Evolutionary conservation across 2,329 filamentous ascomycete genomes (phyloP).

Genomic region (Fusarium tanahbumbuense): DNA sequence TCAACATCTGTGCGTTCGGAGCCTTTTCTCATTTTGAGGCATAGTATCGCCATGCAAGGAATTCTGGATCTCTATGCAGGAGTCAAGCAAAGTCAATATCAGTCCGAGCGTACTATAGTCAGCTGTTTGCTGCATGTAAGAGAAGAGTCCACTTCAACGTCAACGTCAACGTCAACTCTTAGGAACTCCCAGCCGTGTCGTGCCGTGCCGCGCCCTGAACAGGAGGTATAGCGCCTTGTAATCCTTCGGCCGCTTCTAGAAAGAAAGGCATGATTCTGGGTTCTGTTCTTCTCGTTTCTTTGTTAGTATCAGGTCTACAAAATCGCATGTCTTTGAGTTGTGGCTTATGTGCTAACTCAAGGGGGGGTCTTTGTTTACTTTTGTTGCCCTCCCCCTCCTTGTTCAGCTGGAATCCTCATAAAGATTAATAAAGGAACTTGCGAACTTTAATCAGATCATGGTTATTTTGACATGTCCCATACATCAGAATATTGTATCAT

Average conservation of each 20-base stretch:
- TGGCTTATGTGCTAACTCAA: constrained; percentile 5
- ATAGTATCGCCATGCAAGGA: neutral
- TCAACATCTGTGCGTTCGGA: constrained; percentile 19
- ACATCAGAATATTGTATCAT: neutral
- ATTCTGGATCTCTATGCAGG: neutral
- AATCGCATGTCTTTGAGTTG: constrained; percentile 24
- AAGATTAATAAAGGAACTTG: neutral
- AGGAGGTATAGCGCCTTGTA: neutral
- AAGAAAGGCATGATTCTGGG: constrained; percentile 21
- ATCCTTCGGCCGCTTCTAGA: constrained; percentile 5
- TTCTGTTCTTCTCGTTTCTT: constrained; percentile 1
- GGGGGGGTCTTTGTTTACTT: neutral
- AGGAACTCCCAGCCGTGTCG: constrained; percentile 25
- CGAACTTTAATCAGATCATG: constrained; percentile 4
- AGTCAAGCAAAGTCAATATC: neutral
- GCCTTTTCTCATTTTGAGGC: constrained; percentile 13
- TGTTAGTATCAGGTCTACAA: neutral
- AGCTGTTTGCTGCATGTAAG: neutral
- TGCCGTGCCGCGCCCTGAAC: constrained; percentile 7
- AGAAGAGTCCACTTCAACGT: neutral
- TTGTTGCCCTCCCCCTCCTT: neutral
- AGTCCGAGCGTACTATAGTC: neutral
- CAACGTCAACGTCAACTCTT: neutral
- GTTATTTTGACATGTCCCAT: constrained; percentile 1
- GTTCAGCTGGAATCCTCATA: constrained; percentile 10